These are phyloP conservation scores for Fusarium sp. DNA, from an alignment of 2,329 filamentous ascomycete genomes.

Conservation along the genomic window DNA sequence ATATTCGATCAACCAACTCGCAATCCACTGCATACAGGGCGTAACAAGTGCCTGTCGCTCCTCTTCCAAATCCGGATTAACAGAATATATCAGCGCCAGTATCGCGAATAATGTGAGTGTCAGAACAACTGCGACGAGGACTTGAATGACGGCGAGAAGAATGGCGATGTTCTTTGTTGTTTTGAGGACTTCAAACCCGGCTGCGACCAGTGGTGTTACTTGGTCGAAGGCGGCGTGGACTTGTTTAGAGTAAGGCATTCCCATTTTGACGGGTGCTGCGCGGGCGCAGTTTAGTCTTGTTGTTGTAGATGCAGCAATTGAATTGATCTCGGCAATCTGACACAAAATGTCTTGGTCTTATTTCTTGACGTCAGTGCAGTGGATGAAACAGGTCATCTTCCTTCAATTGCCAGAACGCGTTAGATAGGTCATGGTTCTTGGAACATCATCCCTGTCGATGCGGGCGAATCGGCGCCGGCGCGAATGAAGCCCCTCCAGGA, in stretches of 20 bases:
- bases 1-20: conserved; percentile 7
- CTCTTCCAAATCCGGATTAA: conserved; percentile 17
- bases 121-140: background rate
- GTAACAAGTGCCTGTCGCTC: conserved; percentile 7
- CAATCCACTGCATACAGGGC: conserved; percentile 18
- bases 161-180: conserved; percentile 24
- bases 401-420: background rate
- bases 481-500: background rate
- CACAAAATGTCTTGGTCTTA: background rate
- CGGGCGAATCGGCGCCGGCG: background rate
- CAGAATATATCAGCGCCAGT: conserved; percentile 13
- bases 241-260: conserved; percentile 23
- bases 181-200: conserved; percentile 17
- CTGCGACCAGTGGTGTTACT: conserved; percentile 14
- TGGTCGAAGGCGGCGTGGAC: conserved; percentile 19
- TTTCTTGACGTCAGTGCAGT: background rate
- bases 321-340: background rate
- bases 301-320: background rate
- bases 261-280: background rate
- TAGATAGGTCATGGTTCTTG: background rate
- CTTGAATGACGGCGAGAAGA: conserved; percentile 11
- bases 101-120: conserved; percentile 6
- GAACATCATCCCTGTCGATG: background rate
- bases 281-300: background rate
- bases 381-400: background rate